Conservation (phyloP, 192 early-diverging fungal species). For the Coemansia sp. region DNA sequence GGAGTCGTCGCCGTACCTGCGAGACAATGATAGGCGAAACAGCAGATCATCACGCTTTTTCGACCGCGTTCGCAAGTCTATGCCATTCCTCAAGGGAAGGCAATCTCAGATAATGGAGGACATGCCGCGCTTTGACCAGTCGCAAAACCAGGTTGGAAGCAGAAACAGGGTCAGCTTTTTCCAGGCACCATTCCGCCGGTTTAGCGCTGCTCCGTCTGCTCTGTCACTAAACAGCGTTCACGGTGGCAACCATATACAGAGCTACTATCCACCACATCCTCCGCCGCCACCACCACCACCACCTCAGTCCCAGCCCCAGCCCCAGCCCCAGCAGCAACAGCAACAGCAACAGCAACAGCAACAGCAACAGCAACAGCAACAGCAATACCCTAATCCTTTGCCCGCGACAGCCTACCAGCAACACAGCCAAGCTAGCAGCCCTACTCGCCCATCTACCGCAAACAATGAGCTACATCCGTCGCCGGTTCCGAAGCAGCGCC, state of each 20-base stretch:
- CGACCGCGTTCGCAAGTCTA: constrained; percentile 49
- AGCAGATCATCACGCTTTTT: constrained; percentile 53
- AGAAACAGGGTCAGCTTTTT: constrained; percentile 50
- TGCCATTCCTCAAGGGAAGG: constrained; percentile 54
- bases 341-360: constrained; percentile 3
- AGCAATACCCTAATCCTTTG: neutral
- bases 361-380: neutral
- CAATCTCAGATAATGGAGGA: constrained; percentile 48
- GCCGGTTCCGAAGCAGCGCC: constrained; percentile 25
- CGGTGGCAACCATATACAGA: constrained; percentile 26
- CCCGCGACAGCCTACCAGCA: constrained; percentile 11
- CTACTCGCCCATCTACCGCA: constrained; percentile 34
- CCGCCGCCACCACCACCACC: constrained; percentile 24
- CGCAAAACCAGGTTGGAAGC: constrained; percentile 26
- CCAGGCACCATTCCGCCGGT: constrained; percentile 47
- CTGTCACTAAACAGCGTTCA: constrained; percentile 33
- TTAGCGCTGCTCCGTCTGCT: constrained; percentile 49
- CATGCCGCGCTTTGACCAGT: constrained; percentile 41
- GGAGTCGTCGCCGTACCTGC: constrained; percentile 45
- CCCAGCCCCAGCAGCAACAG: constrained; percentile 2
- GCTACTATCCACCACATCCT: constrained; percentile 35
- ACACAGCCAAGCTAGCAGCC: constrained; percentile 9
- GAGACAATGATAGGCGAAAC: constrained; percentile 43
- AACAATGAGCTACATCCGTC: constrained; percentile 21
- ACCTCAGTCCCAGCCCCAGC: neutral